A percentile compares a stretch with the other conserved stretches of the same genome.
phyloP scores from a whole-genome alignment of 2,329 filamentous ascomycete species.

The Fusarium coicis region DNA sequence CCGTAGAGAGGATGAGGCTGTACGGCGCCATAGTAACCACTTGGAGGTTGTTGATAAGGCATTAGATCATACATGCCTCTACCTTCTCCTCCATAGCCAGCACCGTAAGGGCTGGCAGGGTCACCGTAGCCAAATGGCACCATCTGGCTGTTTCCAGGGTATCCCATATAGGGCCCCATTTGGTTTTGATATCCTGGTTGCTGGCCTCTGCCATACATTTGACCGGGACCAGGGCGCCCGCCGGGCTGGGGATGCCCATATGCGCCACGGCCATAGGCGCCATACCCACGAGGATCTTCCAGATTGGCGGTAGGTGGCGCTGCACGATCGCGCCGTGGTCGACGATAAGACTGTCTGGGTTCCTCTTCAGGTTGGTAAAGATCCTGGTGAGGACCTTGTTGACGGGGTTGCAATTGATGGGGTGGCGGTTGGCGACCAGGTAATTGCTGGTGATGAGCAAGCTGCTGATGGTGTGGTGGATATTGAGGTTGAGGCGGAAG shows the following conservation, averaged over 20 bases:
- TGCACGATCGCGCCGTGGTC: slow-evolving; percentile 37
- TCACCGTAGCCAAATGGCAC: slow-evolving; percentile 56
- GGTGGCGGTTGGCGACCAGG: slow-evolving; percentile 49
- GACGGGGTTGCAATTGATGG: slow-evolving; percentile 51
- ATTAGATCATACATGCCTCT: slow-evolving; percentile 61
- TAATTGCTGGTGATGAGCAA: slow-evolving; percentile 43
- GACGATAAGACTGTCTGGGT: slow-evolving; percentile 30
- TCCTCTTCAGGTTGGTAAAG: slow-evolving; percentile 41
- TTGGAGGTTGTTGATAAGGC: slow-evolving; percentile 55
- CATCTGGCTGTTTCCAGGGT: slow-evolving; percentile 55
- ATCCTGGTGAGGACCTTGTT: slow-evolving; percentile 50
- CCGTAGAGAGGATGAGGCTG: slow-evolving; percentile 41
- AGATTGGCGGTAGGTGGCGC: slow-evolving; percentile 64
- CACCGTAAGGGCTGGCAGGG: slow-evolving; percentile 55
- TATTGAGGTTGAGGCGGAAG: slow-evolving; percentile 49
- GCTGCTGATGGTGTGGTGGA: slow-evolving; percentile 49
- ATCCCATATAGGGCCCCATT: slow-evolving; percentile 56
- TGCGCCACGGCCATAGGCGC: slow-evolving; percentile 54
- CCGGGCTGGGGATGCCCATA: slow-evolving; percentile 39
- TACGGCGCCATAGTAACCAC: slow-evolving; percentile 47
- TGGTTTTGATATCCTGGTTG: slow-evolving; percentile 58
- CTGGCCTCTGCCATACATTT: slow-evolving; percentile 50
- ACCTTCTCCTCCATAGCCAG: slow-evolving; percentile 53
- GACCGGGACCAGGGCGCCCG: slow-evolving; percentile 19
- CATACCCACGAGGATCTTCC: slow-evolving; percentile 73